phyloP scores from a whole-genome alignment of 768 basidiomycete genomes.

The Leccinellum albellum region DNA sequence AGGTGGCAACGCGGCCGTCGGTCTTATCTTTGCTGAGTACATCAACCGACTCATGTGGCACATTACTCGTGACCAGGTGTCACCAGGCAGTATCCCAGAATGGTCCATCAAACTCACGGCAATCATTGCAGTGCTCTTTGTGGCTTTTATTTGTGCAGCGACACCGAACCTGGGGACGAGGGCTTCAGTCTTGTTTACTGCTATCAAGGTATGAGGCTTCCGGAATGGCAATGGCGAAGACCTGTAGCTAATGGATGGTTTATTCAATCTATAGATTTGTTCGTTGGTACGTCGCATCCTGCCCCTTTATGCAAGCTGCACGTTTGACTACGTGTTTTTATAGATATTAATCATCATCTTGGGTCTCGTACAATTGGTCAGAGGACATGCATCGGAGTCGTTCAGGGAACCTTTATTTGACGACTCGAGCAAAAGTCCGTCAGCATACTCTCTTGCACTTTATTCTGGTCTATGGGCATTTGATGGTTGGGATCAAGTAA shows the following conservation, averaged over 20 bases:
- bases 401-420: conserved; percentile 66
- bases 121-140: conserved; percentile 60
- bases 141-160: conserved; percentile 76
- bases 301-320: neutral
- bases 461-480: conserved; percentile 96
- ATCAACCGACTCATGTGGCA: conserved; percentile 86
- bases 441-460: conserved; percentile 86
- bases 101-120: conserved; percentile 93
- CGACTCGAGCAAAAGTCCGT: conserved; percentile 72
- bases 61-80: conserved; percentile 62
- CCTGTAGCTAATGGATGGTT: neutral
- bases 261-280: conserved; percentile 41
- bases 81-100: conserved; percentile 76
- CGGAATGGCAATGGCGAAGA: neutral
- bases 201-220: conserved; percentile 61
- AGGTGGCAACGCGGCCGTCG: conserved; percentile 81
- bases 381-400: conserved; percentile 68
- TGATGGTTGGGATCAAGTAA: conserved; percentile 94
- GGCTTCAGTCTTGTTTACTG: conserved; percentile 83
- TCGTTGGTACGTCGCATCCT: conserved; percentile 52
- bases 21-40: conserved; percentile 90
- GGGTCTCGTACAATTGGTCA: conserved; percentile 71
- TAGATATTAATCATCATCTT: conserved; percentile 72
- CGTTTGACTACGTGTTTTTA: neutral
- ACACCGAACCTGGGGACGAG: conserved; percentile 75